A percentile compares a stretch with the other conserved stretches of the same genome.
Conservation (phyloP, 768 basidiomycete genomes). For the Daedalea quercina region DNA sequence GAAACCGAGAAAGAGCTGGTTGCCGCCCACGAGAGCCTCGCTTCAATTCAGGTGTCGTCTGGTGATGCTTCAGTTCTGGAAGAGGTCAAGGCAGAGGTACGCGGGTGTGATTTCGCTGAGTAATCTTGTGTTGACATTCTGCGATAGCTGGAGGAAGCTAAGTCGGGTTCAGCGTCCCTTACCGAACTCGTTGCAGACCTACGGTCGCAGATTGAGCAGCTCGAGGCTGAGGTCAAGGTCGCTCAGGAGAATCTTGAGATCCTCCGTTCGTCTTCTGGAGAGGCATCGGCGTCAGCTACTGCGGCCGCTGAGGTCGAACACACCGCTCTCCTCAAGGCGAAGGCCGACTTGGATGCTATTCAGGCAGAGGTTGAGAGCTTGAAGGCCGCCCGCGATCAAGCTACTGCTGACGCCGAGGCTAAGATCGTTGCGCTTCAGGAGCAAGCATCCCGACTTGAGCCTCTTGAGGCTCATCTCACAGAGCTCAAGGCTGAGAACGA, state of each 20-base stretch:
- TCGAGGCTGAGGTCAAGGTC: conserved; percentile 44
- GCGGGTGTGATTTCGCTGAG: conserved; percentile 9
- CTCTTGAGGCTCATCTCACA: conserved; percentile 42
- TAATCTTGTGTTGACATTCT: neutral
- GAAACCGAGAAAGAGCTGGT: conserved; percentile 42
- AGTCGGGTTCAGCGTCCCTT: conserved; percentile 33
- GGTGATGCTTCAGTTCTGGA: conserved; percentile 30
- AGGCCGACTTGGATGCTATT: conserved; percentile 52
- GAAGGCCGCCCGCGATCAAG: conserved; percentile 41
- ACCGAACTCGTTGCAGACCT: conserved; percentile 40
- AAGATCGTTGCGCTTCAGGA: conserved; percentile 41
- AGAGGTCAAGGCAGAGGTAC: conserved; percentile 45
- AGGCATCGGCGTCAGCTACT: conserved; percentile 35
- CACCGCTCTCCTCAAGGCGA: conserved; percentile 57
- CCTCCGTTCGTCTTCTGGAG: conserved; percentile 39
- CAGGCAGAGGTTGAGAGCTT: conserved; percentile 45
- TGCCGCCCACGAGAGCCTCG: conserved; percentile 35
- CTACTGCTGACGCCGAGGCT: conserved; percentile 38
- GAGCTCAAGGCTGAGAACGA: conserved; percentile 60
- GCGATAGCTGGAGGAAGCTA: conserved; percentile 46
- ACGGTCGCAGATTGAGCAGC: conserved; percentile 39
- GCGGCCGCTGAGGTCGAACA: conserved; percentile 54
- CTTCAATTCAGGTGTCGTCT: conserved; percentile 25
- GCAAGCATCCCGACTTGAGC: conserved; percentile 35
- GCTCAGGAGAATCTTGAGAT: conserved; percentile 48